Base-by-base conservation (phyloP, 2,329 filamentous ascomycete genomes). In the Akanthomyces lecanii region DNA sequence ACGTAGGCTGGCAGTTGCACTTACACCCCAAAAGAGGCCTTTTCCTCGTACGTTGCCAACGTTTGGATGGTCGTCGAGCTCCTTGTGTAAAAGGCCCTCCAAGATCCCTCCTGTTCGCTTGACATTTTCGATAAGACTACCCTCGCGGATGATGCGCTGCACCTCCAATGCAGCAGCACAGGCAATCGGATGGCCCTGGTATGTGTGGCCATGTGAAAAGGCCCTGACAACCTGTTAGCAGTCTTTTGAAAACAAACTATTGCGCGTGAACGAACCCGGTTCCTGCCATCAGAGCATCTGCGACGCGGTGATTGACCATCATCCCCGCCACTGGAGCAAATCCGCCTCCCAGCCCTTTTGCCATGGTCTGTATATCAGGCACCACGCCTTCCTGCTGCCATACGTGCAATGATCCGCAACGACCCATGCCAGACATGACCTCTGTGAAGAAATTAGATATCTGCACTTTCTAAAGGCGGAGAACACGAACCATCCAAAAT, bases 361-460 rank as follows among this genome's bases (percentile, higher is more conserved):
- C 89, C 11, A 89, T 75, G 0, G 86, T 85, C 71, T 88, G 82
- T 5, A 91, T 79, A 68, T 91, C 88, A 0, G 88, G 88, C 1
- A 79, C 78, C 5, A 84, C 76, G 0, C 75, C 79, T 33, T 86
- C 81, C 54, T 85, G 78, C 67, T 88, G 79, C 82, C 85, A 90
- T 1, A 85, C 83, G 73, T 90, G 82, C 66, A 88, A 73, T 5
- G 76, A 80, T 0, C 85, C 86, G 0, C 80, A 81, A 1, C 86
- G 76, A 1, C 87, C 86, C 73, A 83, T 82, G 2, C 87, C 87
- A 54, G 84, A 88, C 88, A 92, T 91, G 51, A 92, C 81, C 58
- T 94, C 91, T 64, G 30, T 28, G 1, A 44, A 16, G n/a, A 2
- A 1, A 4, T 50, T 33, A 45, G 21, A 12, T 7, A 16, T 23